Conservation (phyloP, 768 basidiomycete species). For the Jaapia argillacea region DNA sequence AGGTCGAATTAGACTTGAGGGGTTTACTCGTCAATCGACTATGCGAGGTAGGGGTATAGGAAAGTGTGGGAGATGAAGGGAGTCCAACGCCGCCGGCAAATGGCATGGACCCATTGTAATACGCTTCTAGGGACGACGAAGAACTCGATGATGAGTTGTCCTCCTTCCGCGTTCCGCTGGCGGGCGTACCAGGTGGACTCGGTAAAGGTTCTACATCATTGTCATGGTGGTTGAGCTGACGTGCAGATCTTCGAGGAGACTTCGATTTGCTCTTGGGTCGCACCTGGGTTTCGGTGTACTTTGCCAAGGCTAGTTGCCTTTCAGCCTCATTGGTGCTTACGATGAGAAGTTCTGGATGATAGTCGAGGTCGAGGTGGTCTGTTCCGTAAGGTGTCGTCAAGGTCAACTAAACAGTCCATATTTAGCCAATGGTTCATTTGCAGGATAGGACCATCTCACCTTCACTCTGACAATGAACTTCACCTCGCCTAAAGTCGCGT, state of each 20-base stretch:
- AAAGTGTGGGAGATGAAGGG: no score
- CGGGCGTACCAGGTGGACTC: no score
- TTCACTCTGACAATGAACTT: slow-evolving; percentile 65
- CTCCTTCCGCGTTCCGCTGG: no score
- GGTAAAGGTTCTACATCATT: neutral
- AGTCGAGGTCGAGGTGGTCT: slow-evolving; percentile 54
- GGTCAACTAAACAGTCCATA: no score
- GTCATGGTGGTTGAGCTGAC: slow-evolving; percentile 9
- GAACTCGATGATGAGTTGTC: no score
- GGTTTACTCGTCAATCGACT: no score
- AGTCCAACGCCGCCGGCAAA: no score
- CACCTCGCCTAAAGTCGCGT: slow-evolving; percentile 51
- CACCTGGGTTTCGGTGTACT: slow-evolving; percentile 37
- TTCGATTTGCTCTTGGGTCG: slow-evolving; percentile 6
- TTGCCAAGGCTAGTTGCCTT: slow-evolving; percentile 51
- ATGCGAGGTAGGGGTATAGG: no score
- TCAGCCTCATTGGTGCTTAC: slow-evolving; percentile 66
- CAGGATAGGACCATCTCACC: no score
- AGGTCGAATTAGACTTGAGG: neutral
- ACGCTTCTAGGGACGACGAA: no score
- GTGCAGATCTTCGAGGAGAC: slow-evolving; percentile 5
- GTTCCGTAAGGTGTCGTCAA: slow-evolving; percentile 24
- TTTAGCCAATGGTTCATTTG: no score
- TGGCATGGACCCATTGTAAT: no score
- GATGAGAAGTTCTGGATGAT: slow-evolving; percentile 53